Conservation (phyloP, 257 asterid genomes). For the Schizonepeta tenuifolia region DNA sequence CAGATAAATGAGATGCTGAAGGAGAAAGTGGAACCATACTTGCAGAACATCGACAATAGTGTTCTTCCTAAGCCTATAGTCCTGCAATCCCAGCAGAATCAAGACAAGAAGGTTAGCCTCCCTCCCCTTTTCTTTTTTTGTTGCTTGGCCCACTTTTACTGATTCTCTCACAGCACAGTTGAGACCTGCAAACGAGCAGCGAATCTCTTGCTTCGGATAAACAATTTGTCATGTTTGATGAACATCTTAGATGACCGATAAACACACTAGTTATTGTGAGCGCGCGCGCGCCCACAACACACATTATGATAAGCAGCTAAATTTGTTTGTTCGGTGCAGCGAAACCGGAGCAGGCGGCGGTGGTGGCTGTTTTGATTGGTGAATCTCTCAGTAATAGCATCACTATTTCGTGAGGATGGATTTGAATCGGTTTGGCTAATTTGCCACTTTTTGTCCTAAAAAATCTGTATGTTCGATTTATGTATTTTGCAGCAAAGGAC, state of each 20-base stretch:
- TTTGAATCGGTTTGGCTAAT: slow-evolving; percentile 17
- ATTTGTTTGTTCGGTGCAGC: slow-evolving; percentile 44
- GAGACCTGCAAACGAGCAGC: background rate
- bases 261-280: too few relatives aligned
- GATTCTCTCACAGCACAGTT: background rate
- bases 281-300: background rate
- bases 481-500: background rate
- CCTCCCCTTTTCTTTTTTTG: background rate
- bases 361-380: slow-evolving; percentile 63
- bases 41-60: slow-evolving; percentile 58
- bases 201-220: background rate
- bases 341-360: slow-evolving; percentile 45
- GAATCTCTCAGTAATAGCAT: background rate
- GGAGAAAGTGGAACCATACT: slow-evolving; percentile 77
- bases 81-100: slow-evolving; percentile 47
- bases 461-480: background rate
- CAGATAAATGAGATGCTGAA: slow-evolving; percentile 90
- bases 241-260: background rate
- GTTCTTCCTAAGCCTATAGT: slow-evolving; percentile 75
- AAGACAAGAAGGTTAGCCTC: slow-evolving; percentile 55
- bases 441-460: slow-evolving; percentile 16
- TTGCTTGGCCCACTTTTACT: background rate
- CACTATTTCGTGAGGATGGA: background rate
- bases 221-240: background rate
- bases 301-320: background rate